Base-by-base conservation (phyloP, 352 stramenopile species). In the Aphanomyces euteiches region DNA sequence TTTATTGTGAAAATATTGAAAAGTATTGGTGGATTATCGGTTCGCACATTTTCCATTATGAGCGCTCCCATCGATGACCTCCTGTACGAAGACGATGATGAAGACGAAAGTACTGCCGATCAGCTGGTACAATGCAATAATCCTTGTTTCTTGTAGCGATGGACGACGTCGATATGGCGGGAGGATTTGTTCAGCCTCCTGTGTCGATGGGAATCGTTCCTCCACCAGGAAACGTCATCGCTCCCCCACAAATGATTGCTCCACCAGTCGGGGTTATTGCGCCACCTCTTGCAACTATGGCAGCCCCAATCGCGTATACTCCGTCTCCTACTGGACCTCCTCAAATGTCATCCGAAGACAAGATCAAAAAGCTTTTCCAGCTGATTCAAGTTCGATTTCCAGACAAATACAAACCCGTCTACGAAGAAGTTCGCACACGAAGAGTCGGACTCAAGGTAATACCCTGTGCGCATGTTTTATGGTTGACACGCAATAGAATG, bases 61-160 rank as follows among this genome's bases (percentile, higher is more conserved):
- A 94, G 87, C 69, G 87, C 87, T 45, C 87, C 84, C 39, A 91
- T 95, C 53, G 87, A 95, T 67, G 82, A 93, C 70, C 72, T 95
- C 65, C 76, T 95, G 57, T 95, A 85, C 73, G 85, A 83, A 54
- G 85, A 82, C 66, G 85, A 93, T 47, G 87, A 95, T 75, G 64
- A 70, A 28, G 64, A 70, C 28, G 64, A 70, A 39, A 70, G 59
- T 12, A 37, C 47, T 70, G 45, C 48, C 38, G 13, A 47, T 40
- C 10, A 8, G 5, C n/a, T 15, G 7, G 15, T n/a, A 17, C 37
- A 12, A 6, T 40, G 5, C 43, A 45, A 37, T 40, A 10, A 61
- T n/a, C 37, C 12, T 40, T 7, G 28, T 40, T n/a, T 13, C 28
- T 40, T 39, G 28, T 61, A 61, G 54, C 54, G 28, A 43, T 61